Evolutionary conservation across 805 yeast species (phyloP).

Genomic region (Ogataea degrootiae): DNA sequence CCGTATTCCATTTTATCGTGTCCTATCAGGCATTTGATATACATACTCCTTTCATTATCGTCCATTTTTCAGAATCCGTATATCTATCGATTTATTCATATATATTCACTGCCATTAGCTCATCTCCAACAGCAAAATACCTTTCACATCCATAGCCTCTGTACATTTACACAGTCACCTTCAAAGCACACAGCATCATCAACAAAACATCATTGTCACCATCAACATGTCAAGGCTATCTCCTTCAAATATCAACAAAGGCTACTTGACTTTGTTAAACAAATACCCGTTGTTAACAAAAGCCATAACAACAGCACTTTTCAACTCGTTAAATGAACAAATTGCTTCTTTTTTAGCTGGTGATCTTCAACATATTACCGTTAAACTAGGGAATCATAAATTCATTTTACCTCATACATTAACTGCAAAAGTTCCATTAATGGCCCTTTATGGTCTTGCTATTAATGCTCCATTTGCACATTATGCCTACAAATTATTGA

Average conservation of each 20-base stretch:
- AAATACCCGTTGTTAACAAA: slow-evolving; percentile 57
- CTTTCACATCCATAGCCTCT: too few relatives aligned
- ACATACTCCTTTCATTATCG: too few relatives aligned
- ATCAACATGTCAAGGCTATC: neutral
- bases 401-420: slow-evolving; percentile 35
- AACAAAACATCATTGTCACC: neutral
- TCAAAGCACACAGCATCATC: neutral
- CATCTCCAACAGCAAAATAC: too few relatives aligned
- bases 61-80: too few relatives aligned
- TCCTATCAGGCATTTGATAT: too few relatives aligned
- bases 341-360: slow-evolving; percentile 49
- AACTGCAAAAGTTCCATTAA: slow-evolving; percentile 42
- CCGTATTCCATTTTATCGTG: too few relatives aligned
- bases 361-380: slow-evolving; percentile 32
- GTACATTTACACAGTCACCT: too few relatives aligned
- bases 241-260: slow-evolving; percentile 9
- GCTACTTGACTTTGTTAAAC: slow-evolving; percentile 35
- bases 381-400: slow-evolving; percentile 12
- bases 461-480: slow-evolving; percentile 59
- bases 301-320: slow-evolving; percentile 48
- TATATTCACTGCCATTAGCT: too few relatives aligned
- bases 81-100: too few relatives aligned
- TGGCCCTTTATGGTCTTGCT: slow-evolving; percentile 52
- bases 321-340: slow-evolving; percentile 54
- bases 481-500: slow-evolving; percentile 43